A percentile compares a stretch with the other conserved stretches of the same genome.
Evolutionary conservation across 2,329 filamentous ascomycete species (phyloP).

Genomic region (Grosmannia huntii): DNA sequence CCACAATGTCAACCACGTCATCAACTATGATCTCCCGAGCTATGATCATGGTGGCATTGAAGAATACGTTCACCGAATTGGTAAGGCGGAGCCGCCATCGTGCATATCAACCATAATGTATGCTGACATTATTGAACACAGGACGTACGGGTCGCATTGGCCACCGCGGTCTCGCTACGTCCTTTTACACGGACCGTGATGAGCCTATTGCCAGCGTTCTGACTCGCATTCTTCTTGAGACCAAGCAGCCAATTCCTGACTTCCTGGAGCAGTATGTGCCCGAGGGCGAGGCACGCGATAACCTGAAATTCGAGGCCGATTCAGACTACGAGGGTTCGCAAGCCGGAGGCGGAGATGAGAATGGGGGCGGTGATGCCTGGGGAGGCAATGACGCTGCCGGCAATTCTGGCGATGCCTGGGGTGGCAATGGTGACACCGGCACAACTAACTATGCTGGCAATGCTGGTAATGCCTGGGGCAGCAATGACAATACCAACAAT

Average conservation of each 20-base stretch:
- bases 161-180: conserved; percentile 71
- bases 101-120: neutral
- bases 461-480: neutral
- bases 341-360: conserved; percentile 8
- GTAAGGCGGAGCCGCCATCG: conserved; percentile 32
- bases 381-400: neutral
- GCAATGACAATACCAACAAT: too few relatives aligned
- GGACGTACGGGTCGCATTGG: conserved; percentile 91
- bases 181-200: conserved; percentile 74
- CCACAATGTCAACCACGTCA: conserved; percentile 73
- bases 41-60: conserved; percentile 70
- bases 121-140: conserved; percentile 19
- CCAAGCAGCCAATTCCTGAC: conserved; percentile 64
- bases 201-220: conserved; percentile 59
- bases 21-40: conserved; percentile 83
- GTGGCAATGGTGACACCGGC: conserved; percentile 6
- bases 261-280: conserved; percentile 60
- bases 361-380: conserved; percentile 7
- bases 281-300: conserved; percentile 32
- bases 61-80: conserved; percentile 91
- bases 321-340: conserved; percentile 33
- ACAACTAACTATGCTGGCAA: neutral
- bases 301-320: conserved; percentile 43
- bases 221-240: conserved; percentile 72
- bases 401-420: neutral